Evolutionary conservation across 495 filamentous ascomycete species (phyloP), one percentile per base, ranked within the genome.

Genomic region (Trichoderma gamsii): DNA sequence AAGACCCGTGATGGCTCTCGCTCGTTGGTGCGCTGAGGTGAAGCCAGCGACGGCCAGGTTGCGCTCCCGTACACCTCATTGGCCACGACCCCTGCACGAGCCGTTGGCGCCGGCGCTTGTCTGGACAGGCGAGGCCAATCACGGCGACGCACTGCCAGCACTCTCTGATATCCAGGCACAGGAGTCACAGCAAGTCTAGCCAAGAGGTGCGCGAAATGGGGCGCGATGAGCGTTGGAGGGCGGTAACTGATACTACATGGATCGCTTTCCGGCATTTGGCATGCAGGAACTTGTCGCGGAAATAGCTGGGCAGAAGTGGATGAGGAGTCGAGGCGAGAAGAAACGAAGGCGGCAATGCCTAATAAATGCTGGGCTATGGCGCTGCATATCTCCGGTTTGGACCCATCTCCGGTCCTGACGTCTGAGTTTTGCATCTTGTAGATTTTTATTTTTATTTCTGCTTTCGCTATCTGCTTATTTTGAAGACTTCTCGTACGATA

Each of bases 91-190:
- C 56, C 56, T 61, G 56, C 56, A 61, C 29, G 27, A 12, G 56
- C 27, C 56, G 56, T 61, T 61, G 56, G 56, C 27, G 56, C 18
- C 56, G 56, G 56, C 56, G 56, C 56, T 61, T 61, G 56, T 32
- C 16, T 29, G 56, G 56, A 1, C 6, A 61, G 56, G 35, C 56
- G 56, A 61, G 56, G 56, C 56, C 56, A 61, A 61, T 61, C 56
- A 61, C 18, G 56, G 16, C 11, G 56, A 25, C 25, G 56, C 56
- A 32, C 23, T 11, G 12, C 56, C 56, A 21, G 11, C 25, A 4
- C 27, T 61, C 25, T 18, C 5, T 61, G 23, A 29, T 61, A 32
- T 61, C 56, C 56, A 32, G 27, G 56, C 56, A 61, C 56, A 61
- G n/a, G 25, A 18, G 56, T 61, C 56, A 61, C 56, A 32, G 18